Conservation (phyloP, 352 stramenopile genomes). For the Phytophthora tubulina region DNA sequence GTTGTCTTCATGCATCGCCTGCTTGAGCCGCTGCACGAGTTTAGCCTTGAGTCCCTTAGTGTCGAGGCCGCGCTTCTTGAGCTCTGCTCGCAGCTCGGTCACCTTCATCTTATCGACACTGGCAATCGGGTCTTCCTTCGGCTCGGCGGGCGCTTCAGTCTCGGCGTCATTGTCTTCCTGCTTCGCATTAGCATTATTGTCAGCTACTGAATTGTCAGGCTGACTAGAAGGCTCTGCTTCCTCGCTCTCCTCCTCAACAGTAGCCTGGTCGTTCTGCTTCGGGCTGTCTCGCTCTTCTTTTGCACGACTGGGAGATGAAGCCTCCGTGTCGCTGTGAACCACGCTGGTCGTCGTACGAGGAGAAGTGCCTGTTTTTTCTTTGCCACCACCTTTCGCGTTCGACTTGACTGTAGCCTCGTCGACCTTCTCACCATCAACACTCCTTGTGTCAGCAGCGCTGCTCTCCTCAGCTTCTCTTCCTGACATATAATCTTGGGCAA, state of each 20-base stretch:
- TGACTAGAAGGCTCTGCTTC: conserved; percentile 2
- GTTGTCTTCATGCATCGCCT: conserved; percentile 49
- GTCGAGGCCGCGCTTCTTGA: conserved; percentile 79
- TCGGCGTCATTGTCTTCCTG: conserved; percentile 2
- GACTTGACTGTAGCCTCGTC: not conserved
- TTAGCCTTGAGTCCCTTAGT: conserved; percentile 75
- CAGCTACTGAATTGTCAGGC: not conserved
- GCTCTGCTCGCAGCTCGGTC: conserved; percentile 64
- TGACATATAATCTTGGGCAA: conserved; percentile 23
- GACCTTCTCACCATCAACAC: conserved; percentile 8
- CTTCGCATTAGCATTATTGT: conserved; percentile 5
- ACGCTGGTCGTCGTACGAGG: not conserved
- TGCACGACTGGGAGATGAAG: conserved; percentile 14
- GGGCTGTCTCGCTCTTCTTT: conserved; percentile 5
- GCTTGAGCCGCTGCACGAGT: conserved; percentile 71
- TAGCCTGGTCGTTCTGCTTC: conserved; percentile 17
- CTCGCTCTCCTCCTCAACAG: conserved; percentile 18
- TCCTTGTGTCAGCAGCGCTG: conserved; percentile 2
- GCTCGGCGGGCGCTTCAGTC: conserved; percentile 1
- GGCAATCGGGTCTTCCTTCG: conserved; percentile 25
- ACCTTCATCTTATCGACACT: conserved; percentile 68
- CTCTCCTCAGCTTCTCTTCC: conserved; percentile 9
- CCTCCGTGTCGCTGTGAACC: conserved; percentile 11
- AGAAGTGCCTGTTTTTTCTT: conserved; percentile 13
- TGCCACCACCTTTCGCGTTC: conserved; percentile 2